Evolutionary conservation across 73 alveolate species (phyloP).

Genomic region (Blepharisma stoltei): DNA sequence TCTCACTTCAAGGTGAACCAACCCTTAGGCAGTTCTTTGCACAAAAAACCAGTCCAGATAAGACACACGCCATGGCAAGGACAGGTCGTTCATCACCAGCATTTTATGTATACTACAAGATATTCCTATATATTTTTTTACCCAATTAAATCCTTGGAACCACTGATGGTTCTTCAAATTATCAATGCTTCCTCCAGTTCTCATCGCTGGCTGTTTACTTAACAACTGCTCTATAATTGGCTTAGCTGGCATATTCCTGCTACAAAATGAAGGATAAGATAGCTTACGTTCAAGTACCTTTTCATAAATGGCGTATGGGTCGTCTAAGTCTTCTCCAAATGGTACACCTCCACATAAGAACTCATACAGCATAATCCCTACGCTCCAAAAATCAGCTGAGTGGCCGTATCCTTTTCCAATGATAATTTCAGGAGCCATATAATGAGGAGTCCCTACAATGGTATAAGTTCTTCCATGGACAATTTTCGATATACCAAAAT

Average conservation of each 20-base stretch:
- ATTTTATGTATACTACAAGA: no score
- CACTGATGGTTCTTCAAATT: slow-evolving; percentile 13
- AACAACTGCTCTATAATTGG: slow-evolving; percentile 1
- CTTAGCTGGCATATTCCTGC: slow-evolving; percentile 20
- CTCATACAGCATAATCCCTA: slow-evolving; percentile 82
- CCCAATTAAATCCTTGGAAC: slow-evolving; percentile 25
- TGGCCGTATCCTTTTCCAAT: slow-evolving; percentile 57
- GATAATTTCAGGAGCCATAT: slow-evolving; percentile 83
- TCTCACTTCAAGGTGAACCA: no score
- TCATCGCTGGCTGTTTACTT: slow-evolving; percentile 3
- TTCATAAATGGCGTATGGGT: slow-evolving; percentile 27
- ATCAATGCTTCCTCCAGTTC: slow-evolving; percentile 23
- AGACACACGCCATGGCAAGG: no score
- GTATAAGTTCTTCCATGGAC: slow-evolving; percentile 48
- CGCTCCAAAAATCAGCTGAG: slow-evolving; percentile 84
- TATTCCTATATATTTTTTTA: background rate
- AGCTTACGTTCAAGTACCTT: background rate
- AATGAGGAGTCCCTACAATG: slow-evolving; percentile 78
- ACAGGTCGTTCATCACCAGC: no score
- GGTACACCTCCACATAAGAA: slow-evolving; percentile 41
- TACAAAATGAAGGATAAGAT: background rate
- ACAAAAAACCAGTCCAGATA: no score
- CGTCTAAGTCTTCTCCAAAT: slow-evolving; percentile 31
- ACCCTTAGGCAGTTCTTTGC: no score
- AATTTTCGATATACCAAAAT: slow-evolving; percentile 42